phyloP scores from a whole-genome alignment of 306 rosid genomes.

The Citrullus mucosospermus region DNA sequence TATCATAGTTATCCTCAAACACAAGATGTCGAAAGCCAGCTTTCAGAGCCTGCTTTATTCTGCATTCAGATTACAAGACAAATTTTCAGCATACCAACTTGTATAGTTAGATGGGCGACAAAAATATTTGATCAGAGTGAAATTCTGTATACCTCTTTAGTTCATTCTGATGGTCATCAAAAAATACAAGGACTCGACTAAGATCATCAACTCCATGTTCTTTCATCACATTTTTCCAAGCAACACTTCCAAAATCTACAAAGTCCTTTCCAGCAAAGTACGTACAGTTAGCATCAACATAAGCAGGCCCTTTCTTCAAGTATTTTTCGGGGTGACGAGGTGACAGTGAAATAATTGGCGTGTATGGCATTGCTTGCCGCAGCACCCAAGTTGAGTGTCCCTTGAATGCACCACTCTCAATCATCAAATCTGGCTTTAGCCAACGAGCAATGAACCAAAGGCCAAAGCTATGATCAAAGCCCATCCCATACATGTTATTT shows the following conservation, averaged over 20 bases:
- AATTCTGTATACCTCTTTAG: constrained; percentile 54
- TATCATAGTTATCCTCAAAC: constrained; percentile 98
- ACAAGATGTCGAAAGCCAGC: constrained; percentile 90
- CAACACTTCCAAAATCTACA: constrained; percentile 81
- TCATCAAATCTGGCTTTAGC: constrained; percentile 90
- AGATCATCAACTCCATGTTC: constrained; percentile 55
- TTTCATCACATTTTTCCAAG: constrained; percentile 61
- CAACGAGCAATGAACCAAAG: constrained; percentile 91
- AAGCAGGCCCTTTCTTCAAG: constrained; percentile 90
- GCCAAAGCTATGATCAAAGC: constrained; percentile 99
- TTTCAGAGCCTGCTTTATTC: constrained; percentile 67
- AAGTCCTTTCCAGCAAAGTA: constrained; percentile 94
- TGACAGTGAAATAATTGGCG: constrained; percentile 61
- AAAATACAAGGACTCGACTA: constrained; percentile 65
- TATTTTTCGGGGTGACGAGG: constrained; percentile 97
- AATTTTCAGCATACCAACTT: constrained; percentile 12
- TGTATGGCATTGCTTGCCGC: constrained; percentile 87
- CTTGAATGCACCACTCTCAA: constrained; percentile 97
- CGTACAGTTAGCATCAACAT: constrained; percentile 88
- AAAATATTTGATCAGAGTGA: constrained; percentile 8
- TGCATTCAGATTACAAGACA: constrained; percentile 25
- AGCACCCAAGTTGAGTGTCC: constrained; percentile 99
- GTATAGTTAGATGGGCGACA: not conserved
- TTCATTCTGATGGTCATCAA: constrained; percentile 97
- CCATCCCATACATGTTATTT: constrained; percentile 91